Base-by-base conservation (phyloP, 257 asterid species). In the Salvia hispanica region DNA sequence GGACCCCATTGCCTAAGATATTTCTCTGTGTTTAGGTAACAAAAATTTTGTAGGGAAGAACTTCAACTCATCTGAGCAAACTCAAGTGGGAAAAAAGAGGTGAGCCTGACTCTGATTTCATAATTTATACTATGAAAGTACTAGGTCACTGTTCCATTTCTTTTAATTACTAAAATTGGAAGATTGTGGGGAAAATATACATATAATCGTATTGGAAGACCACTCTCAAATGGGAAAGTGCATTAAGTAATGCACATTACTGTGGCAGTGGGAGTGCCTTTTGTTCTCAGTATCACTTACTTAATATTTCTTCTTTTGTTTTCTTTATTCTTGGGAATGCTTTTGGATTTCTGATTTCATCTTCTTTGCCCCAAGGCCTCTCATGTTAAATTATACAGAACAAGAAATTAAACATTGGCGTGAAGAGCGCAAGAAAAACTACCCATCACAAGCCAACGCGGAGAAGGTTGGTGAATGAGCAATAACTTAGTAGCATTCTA, bases 331-430 rank as follows among this genome's bases (percentile, higher is more conserved):
- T 45, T 11, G 16, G 69, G 71, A 6, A 10, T 46, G 60, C 18
- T 14, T 8, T 51, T 60, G 56, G 61, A 31, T 72, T 69, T 62
- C 76, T 77, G 5, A 58, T 64, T 62, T 70, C n/a, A 16, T 55
- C 62, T 72, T 54, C 5, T 65, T 55, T 61, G 39, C 55, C 58
- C 80, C 74, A 73, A 91, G 96, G 72, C 51, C 87, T 52, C 50
- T 83, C 44, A 6, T 64, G 18, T 50, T 86, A 77, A 81, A 70
- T 73, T 93, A 93, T 75, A 79, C 98, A 28, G 89, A 80, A 45
- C 81, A 90, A 85, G 98, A 93, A 86, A 84, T 93, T 72, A 84
- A 61, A 73, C 87, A 76, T 74, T 93, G 98, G 98, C 94, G 94
- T 47, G 96, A 82, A 78, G 83, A 75, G 61, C 90, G 97, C 45